Percentiles rank a stretch among this genome's conserved stretches.
Evolutionary conservation across 2,329 filamentous ascomycete genomes (phyloP).

Genomic region (Rutstroemia sp.): DNA sequence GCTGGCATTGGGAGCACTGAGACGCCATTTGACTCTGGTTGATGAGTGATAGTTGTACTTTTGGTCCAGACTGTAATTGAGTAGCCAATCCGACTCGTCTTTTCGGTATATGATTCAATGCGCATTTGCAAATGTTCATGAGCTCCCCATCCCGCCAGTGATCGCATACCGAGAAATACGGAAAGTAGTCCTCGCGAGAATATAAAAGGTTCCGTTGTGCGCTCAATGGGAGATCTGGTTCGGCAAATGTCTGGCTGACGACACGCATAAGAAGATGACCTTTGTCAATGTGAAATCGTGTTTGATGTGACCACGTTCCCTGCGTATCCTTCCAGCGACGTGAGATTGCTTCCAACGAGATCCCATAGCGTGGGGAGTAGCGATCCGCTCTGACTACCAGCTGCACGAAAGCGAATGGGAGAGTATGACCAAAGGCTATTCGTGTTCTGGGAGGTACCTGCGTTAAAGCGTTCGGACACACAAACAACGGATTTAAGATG

Average conservation of each 20-base stretch:
- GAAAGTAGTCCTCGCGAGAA: constrained; percentile 51
- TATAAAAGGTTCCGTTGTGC: constrained; percentile 49
- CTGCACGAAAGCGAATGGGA: constrained; percentile 52
- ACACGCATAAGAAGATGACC: constrained; percentile 51
- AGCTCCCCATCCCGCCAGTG: constrained; percentile 56
- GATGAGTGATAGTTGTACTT: constrained; percentile 9
- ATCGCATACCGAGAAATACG: constrained; percentile 54
- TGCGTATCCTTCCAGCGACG: constrained; percentile 42
- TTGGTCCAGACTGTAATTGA: constrained; percentile 26
- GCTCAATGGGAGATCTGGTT: constrained; percentile 42
- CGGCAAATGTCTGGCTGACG: constrained; percentile 45
- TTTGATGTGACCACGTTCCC: constrained; percentile 44
- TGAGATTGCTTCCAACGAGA: constrained; percentile 38
- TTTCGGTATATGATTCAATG: constrained; percentile 47
- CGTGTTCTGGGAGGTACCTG: constrained; percentile 43
- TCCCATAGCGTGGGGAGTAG: constrained; percentile 41
- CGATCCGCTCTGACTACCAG: constrained; percentile 42
- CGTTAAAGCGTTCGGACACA: constrained; percentile 46
- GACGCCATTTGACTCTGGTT: constrained; percentile 36
- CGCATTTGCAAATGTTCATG: constrained; percentile 54
- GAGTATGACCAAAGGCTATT: constrained; percentile 44
- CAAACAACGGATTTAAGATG: constrained; percentile 48
- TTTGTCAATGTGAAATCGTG: constrained; percentile 45
- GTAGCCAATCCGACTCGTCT: constrained; percentile 31
- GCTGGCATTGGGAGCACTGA: constrained; percentile 47